Percentiles rank a stretch among this genome's conserved stretches.
phyloP scores from a whole-genome alignment of 192 early-diverging fungal genomes.

The Chytriomyces confervae region DNA sequence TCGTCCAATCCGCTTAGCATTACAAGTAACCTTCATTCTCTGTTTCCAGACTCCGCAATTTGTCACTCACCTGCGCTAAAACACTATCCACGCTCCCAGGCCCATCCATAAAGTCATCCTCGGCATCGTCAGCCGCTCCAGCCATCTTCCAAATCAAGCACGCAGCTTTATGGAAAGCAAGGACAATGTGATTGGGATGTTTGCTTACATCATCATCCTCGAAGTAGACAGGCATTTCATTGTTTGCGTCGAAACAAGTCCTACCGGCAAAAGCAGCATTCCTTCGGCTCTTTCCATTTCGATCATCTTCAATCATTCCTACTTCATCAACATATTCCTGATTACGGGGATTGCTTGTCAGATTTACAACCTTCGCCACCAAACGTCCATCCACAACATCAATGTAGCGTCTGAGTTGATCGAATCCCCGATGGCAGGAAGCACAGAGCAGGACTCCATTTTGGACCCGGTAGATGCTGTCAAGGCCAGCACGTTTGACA shows the following conservation, averaged over 20 bases:
- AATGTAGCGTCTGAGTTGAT: conserved; percentile 6
- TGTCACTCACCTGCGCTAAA: no score
- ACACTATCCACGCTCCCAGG: no score
- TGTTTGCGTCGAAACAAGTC: background rate
- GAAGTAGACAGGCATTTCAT: conserved; percentile 3
- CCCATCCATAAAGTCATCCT: no score
- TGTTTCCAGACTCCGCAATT: no score
- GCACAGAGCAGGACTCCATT: conserved; percentile 11
- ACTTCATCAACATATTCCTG: background rate
- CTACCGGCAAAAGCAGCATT: background rate
- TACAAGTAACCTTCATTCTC: no score
- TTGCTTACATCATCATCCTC: background rate
- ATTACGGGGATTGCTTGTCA: conserved; percentile 4
- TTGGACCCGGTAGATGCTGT: conserved; percentile 13
- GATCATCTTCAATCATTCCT: background rate
- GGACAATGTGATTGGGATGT: conserved; percentile 1
- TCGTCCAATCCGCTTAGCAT: no score
- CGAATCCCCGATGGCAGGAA: background rate
- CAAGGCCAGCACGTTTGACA: background rate
- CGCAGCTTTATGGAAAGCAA: conserved; percentile 12
- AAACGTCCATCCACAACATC: conserved; percentile 24
- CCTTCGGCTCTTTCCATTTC: background rate
- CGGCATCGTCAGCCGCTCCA: background rate
- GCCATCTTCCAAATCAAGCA: conserved; percentile 9
- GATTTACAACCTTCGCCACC: conserved; percentile 27